phyloP scores from a whole-genome alignment of 108 stramenopile genomes.

The Cyclotella choctawhatcheeana region DNA sequence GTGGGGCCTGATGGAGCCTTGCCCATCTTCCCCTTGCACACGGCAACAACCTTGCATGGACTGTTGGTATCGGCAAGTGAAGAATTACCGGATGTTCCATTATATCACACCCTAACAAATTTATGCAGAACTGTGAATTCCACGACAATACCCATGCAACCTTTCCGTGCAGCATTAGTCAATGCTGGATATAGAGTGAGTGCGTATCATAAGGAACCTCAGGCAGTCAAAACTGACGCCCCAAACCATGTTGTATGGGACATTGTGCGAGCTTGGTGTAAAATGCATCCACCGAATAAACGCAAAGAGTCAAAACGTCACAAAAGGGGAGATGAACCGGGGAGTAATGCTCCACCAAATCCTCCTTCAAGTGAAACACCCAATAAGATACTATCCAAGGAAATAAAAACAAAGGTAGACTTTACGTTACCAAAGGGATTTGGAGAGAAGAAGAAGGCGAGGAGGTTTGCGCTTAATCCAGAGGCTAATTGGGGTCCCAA shows the following conservation, averaged over 20 bases:
- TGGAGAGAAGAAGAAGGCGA: conserved; percentile 54
- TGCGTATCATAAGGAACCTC: conserved; percentile 94
- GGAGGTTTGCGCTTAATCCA: conserved; percentile 83
- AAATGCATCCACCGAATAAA: conserved; percentile 76
- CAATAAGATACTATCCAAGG: conserved; percentile 71
- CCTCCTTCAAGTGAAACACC: conserved; percentile 40
- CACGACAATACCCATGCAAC: conserved; percentile 71
- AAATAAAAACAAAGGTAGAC: conserved; percentile 69
- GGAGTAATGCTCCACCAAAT: conserved; percentile 20
- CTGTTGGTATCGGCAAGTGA: conserved; percentile 90
- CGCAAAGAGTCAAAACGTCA: conserved; percentile 63
- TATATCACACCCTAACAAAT: conserved; percentile 89
- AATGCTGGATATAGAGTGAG: conserved; percentile 94
- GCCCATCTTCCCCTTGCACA: conserved; percentile 43
- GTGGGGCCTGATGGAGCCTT: conserved; percentile 38
- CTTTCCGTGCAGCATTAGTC: conserved; percentile 81
- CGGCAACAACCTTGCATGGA: conserved; percentile 66
- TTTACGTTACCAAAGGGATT: conserved; percentile 62
- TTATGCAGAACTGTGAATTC: conserved; percentile 76
- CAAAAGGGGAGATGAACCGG: conserved; percentile 45
- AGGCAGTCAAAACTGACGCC: conserved; percentile 95
- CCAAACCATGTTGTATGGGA: conserved; percentile 94
- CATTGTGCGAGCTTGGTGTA: conserved; percentile 89
- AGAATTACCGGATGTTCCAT: conserved; percentile 91
- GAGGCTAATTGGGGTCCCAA: conserved; percentile 92